These are phyloP conservation scores for Massospora cicadina DNA, from an alignment of 371 early-diverging fungal species.

Conservation along the genomic window DNA sequence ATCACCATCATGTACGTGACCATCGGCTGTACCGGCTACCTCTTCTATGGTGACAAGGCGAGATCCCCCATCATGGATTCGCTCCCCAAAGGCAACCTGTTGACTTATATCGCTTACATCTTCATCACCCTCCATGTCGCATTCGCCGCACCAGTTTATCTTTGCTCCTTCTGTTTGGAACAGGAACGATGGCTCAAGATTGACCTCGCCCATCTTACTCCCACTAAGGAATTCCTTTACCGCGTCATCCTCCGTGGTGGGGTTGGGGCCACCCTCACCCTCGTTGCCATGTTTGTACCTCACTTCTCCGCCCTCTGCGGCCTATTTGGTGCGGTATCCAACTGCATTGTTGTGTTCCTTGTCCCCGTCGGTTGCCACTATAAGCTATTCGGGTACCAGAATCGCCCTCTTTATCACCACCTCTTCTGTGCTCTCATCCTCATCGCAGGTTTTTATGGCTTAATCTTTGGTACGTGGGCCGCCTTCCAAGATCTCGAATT, in stretches of 20 bases:
- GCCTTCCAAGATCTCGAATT: background rate
- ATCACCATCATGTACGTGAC: slow-evolving; percentile 56
- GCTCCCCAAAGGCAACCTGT: slow-evolving; percentile 36
- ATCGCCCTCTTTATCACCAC: slow-evolving; percentile 32
- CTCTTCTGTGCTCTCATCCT: slow-evolving; percentile 33
- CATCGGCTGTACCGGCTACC: slow-evolving; percentile 60
- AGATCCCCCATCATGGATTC: slow-evolving; percentile 53
- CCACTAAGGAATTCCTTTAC: slow-evolving; percentile 26
- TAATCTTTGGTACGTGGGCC: slow-evolving; percentile 32
- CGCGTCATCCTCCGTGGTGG: slow-evolving; percentile 39
- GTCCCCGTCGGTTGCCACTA: slow-evolving; percentile 64
- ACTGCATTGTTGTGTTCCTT: slow-evolving; percentile 58
- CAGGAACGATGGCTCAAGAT: slow-evolving; percentile 35
- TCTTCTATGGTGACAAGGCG: slow-evolving; percentile 51
- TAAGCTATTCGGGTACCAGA: slow-evolving; percentile 43
- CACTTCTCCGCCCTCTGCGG: slow-evolving; percentile 67
- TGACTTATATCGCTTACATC: slow-evolving; percentile 40
- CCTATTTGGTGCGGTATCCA: slow-evolving; percentile 60
- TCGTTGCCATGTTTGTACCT: slow-evolving; percentile 49
- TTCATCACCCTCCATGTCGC: slow-evolving; percentile 69
- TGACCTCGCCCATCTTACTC: slow-evolving; percentile 1
- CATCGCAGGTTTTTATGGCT: slow-evolving; percentile 45
- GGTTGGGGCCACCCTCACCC: slow-evolving; percentile 25
- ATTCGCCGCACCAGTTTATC: slow-evolving; percentile 59
- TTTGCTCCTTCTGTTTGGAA: slow-evolving; percentile 61